Evolutionary conservation across 768 basidiomycete genomes (phyloP).

Genomic region (Trichaptum fuscoviolaceum): DNA sequence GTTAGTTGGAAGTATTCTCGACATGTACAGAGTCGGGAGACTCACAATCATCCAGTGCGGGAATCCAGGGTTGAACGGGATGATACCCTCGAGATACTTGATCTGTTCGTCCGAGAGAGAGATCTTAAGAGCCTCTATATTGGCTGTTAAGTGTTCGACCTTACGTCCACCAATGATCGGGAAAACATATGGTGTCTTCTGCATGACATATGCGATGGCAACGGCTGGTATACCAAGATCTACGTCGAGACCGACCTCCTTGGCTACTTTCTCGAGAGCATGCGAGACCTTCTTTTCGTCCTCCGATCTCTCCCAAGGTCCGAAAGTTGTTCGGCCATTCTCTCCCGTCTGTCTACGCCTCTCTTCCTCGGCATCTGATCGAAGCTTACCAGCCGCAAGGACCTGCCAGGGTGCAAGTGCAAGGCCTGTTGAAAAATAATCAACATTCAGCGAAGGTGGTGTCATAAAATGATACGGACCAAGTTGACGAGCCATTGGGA

Average conservation of each 20-base stretch:
- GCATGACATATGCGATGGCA: conserved; percentile 25
- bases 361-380: conserved; percentile 34
- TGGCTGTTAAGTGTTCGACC: conserved; percentile 19
- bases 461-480: conserved; percentile 8
- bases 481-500: conserved; percentile 30
- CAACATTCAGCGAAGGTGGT: neutral
- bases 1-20: neutral
- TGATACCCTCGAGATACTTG: conserved; percentile 35
- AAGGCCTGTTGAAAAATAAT: conserved; percentile 20
- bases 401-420: conserved; percentile 40
- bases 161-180: conserved; percentile 20
- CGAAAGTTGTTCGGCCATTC: conserved; percentile 17
- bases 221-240: conserved; percentile 3
- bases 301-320: conserved; percentile 30
- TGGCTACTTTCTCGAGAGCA: conserved; percentile 35
- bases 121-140: conserved; percentile 44
- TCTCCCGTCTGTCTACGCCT: conserved; percentile 14
- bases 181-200: conserved; percentile 23
- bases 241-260: conserved; percentile 26
- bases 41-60: conserved; percentile 28
- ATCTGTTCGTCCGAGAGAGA: conserved; percentile 41
- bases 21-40: conserved; percentile 8
- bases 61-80: conserved; percentile 46
- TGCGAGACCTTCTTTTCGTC: conserved; percentile 26
- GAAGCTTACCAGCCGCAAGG: conserved; percentile 35